Conservation (phyloP, 2,329 filamentous ascomycete species). For the Venturia pyrina region DNA sequence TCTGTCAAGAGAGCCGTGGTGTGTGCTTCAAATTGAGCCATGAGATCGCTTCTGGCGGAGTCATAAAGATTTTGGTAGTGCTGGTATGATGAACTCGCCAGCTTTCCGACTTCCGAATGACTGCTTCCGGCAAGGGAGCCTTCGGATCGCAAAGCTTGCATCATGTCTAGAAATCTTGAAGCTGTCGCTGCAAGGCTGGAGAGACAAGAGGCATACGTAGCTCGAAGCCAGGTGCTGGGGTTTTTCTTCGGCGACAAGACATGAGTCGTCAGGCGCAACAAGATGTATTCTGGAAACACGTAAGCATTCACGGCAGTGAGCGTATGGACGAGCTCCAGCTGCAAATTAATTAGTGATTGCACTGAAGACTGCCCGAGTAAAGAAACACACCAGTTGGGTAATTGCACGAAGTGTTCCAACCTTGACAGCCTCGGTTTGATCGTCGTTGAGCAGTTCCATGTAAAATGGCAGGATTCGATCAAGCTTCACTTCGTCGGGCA, state of each 20-base stretch:
- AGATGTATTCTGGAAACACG: slow-evolving; percentile 57
- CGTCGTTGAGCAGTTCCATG: slow-evolving; percentile 62
- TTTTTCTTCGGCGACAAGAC: slow-evolving; percentile 39
- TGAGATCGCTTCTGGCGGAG: slow-evolving; percentile 69
- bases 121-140: slow-evolving; percentile 65
- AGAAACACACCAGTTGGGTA: slow-evolving; percentile 56
- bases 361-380: neutral
- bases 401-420: slow-evolving; percentile 77
- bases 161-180: slow-evolving; percentile 77
- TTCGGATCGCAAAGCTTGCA: slow-evolving; percentile 76
- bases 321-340: slow-evolving; percentile 71
- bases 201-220: slow-evolving; percentile 86
- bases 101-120: slow-evolving; percentile 64
- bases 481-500: slow-evolving; percentile 92
- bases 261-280: slow-evolving; percentile 49
- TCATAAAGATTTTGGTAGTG: slow-evolving; percentile 81
- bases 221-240: slow-evolving; percentile 63
- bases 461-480: slow-evolving; percentile 89
- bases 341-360: slow-evolving; percentile 11
- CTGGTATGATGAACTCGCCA: slow-evolving; percentile 61
- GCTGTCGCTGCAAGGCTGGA: slow-evolving; percentile 82
- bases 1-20: slow-evolving; percentile 88
- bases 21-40: slow-evolving; percentile 76
- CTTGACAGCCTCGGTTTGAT: slow-evolving; percentile 74
- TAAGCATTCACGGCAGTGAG: slow-evolving; percentile 66